A percentile compares a stretch with the other conserved stretches of the same genome.
Conservation (phyloP, 805 yeast genomes). For the Saccharomycodes ludwigii region DNA sequence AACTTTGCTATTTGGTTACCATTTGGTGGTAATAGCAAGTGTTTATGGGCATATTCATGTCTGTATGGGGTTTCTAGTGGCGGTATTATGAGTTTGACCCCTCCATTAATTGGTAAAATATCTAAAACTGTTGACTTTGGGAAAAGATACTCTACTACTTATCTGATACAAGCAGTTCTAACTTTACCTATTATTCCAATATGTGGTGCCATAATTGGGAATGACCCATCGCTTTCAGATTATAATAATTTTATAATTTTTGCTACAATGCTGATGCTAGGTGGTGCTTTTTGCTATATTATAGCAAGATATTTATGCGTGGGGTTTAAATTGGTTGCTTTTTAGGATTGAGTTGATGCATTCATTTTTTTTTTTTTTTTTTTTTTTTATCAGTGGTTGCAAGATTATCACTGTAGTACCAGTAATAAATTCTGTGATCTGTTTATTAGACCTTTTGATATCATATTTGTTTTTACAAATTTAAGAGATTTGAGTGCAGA, state of each 20-base stretch:
- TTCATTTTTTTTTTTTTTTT: too few species aligned
- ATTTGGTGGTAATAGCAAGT: conserved; percentile 25
- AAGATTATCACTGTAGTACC: too few species aligned
- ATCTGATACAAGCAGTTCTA: conserved; percentile 43
- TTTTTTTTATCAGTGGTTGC: too few species aligned
- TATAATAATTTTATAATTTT: conserved; percentile 34
- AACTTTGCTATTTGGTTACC: conserved; percentile 31
- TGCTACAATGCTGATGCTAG: conserved; percentile 28
- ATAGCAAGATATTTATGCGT: conserved; percentile 31
- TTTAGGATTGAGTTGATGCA: too few species aligned
- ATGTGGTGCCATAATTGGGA: conserved; percentile 37
- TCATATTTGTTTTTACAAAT: too few species aligned
- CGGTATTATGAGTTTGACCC: conserved; percentile 43
- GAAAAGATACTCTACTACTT: conserved; percentile 43
- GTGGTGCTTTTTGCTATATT: conserved; percentile 27
- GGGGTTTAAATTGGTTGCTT: conserved; percentile 31
- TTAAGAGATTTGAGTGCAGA: too few species aligned
- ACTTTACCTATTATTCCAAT: conserved; percentile 37
- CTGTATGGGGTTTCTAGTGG: conserved; percentile 47
- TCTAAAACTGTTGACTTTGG: conserved; percentile 45
- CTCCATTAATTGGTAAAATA: conserved; percentile 48
- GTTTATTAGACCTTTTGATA: too few species aligned
- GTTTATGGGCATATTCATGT: conserved; percentile 31
- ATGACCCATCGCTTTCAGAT: conserved; percentile 17
- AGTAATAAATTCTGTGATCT: too few species aligned